phyloP scores from a whole-genome alignment of 139 green algal species.

The Chlamydomonas incerta region DNA sequence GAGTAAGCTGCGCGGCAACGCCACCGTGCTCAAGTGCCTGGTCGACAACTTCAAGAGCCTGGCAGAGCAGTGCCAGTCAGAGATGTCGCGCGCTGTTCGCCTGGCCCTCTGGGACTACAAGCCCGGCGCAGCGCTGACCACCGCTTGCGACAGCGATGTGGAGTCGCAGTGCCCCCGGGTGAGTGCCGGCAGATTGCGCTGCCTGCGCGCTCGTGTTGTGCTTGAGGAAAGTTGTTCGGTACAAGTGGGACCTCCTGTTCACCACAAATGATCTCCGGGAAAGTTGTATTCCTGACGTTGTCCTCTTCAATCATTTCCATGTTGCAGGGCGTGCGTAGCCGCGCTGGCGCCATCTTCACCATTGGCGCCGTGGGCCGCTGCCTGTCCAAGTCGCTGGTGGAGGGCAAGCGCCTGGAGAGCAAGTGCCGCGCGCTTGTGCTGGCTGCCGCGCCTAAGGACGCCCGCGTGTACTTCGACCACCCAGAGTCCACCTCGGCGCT shows the following conservation, averaged over 20 bases:
- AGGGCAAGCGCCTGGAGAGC: conserved; percentile 50
- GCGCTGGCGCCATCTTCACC: conserved; percentile 66
- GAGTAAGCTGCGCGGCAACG: conserved; percentile 68
- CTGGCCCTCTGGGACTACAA: conserved; percentile 90
- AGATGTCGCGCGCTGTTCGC: conserved; percentile 80
- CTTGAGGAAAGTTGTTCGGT: too few species aligned
- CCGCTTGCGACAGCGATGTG: conserved; percentile 80
- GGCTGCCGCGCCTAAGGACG: conserved; percentile 79
- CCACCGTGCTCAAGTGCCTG: conserved; percentile 84
- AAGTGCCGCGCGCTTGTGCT: conserved; percentile 74
- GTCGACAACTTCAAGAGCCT: conserved; percentile 57
- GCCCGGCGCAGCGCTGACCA: conserved; percentile 65
- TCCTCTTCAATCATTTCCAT: too few species aligned
- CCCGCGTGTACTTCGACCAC: conserved; percentile 57
- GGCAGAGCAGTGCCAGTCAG: conserved; percentile 59
- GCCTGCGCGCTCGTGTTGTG: too few species aligned
- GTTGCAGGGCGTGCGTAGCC: conserved; percentile 42
- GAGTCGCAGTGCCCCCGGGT: conserved; percentile 63
- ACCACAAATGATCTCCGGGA: too few species aligned
- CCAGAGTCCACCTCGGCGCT: conserved; percentile 56
- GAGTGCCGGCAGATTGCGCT: background rate
- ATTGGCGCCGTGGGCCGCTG: conserved; percentile 83
- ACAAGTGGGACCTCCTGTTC: too few species aligned
- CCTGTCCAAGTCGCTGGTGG: conserved; percentile 76
- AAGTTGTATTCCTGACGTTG: too few species aligned